Evolutionary conservation across 257 asterid genomes (phyloP).

Genomic region (Salvia hispanica): DNA sequence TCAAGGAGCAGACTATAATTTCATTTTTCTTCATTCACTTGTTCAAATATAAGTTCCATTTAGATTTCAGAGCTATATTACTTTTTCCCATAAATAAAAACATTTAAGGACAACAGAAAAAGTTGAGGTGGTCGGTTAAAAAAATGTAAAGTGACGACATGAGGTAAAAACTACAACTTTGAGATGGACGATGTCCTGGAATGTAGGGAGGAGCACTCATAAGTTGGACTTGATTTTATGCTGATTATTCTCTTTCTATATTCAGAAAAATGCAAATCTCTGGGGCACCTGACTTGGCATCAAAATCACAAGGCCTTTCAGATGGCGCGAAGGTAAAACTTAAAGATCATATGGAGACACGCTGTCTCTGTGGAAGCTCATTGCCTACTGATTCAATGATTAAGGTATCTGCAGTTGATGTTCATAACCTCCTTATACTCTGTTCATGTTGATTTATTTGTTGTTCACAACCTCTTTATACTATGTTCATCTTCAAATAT

Average conservation of each 20-base stretch:
- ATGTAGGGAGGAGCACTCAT: background rate
- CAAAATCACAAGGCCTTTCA: slow-evolving; percentile 70
- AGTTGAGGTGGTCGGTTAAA: background rate
- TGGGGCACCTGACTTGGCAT: slow-evolving; percentile 76
- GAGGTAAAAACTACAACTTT: slow-evolving; percentile 1
- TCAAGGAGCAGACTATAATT: slow-evolving; percentile 8
- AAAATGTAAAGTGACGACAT: slow-evolving; percentile 11
- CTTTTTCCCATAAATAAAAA: slow-evolving; percentile 4
- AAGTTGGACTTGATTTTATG: slow-evolving; percentile 25
- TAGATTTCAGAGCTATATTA: background rate
- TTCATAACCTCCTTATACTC: background rate
- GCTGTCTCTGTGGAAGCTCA: slow-evolving; percentile 84
- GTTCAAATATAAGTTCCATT: slow-evolving; percentile 12
- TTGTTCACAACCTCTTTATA: too few species aligned
- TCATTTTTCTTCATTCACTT: slow-evolving; percentile 6
- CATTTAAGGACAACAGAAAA: background rate
- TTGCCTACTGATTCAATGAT: slow-evolving; percentile 76
- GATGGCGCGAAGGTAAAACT: slow-evolving; percentile 51
- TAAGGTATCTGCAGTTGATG: slow-evolving; percentile 51
- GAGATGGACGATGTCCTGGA: background rate
- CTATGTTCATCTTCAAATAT: too few species aligned
- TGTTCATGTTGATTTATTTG: background rate
- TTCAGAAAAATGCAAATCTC: slow-evolving; percentile 89
- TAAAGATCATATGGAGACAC: slow-evolving; percentile 64
- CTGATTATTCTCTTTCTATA: slow-evolving; percentile 23